Evolutionary conservation across 1,139 yeast species (phyloP), one percentile per base, ranked within the genome.

Genomic region (Saccharomyces hybrid): DNA sequence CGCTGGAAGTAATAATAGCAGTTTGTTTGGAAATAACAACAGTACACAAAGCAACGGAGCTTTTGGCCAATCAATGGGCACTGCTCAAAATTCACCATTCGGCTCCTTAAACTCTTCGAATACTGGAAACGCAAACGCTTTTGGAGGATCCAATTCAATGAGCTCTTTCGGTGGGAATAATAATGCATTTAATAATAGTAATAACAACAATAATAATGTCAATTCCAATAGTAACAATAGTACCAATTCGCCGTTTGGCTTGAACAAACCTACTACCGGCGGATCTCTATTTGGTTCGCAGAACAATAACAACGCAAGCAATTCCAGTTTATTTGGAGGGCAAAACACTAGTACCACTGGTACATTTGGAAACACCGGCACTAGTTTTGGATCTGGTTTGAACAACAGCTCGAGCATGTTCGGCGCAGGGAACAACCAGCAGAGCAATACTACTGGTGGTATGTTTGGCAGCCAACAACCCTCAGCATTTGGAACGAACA

Each of bases 221-320:
- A 32, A 41, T 14, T 42, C 29, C 29, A 27, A 27, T 4, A 41
- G 27, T 49, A 57, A 55, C 19, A 50, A 54, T 19, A 53, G 57
- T 31, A 53, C 57, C 27, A 59, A 50, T 34, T 56, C 65, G 21
- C 62, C 61, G 9, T 62, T 68, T 60, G 70, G 70, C 2, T 57
- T 59, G 54, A 63, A 58, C 52, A 63, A 60, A 49, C 59, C 61
- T 44, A 63, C 62, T 42, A 53, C 64, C 1, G 44, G 44, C 11
- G 44, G 44, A 19, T 16, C 44, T 5, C 19, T 38, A 21, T 38
- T 38, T 9, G 24, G 24, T 19, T 38, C 44, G n/a, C 44, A 38
- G 24, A 38, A 38, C 6, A 26, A 26, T 27, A 46, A 24, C 16
- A 46, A 19, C 24, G 31, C 19, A 26, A n/a, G 31, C 8, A 24